Conservation (phyloP, 176 grass and related monocot genomes). For the Ampelocalamus luodianensis region DNA sequence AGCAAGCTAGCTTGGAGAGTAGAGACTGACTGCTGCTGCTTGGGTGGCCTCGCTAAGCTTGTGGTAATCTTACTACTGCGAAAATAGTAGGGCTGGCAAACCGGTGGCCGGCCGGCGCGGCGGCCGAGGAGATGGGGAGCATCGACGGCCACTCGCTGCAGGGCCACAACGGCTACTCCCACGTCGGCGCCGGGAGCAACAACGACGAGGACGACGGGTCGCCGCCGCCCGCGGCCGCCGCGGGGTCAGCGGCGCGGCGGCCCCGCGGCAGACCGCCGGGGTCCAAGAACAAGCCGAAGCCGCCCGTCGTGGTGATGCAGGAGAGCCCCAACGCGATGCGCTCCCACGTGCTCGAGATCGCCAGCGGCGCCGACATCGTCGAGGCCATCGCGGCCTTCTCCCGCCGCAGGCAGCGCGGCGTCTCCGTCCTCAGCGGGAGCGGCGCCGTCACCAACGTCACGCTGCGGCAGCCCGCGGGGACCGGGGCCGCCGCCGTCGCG, state of each 20-base stretch:
- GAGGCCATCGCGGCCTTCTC: constrained; percentile 80
- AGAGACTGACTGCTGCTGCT: neutral
- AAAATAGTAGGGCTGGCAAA: constrained; percentile 82
- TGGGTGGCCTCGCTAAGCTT: neutral
- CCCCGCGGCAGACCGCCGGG: constrained; percentile 84
- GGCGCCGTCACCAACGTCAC: constrained; percentile 79
- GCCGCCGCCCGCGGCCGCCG: constrained; percentile 25
- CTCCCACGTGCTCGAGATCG: constrained; percentile 91
- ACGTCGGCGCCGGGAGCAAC: constrained; percentile 39
- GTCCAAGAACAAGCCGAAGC: constrained; percentile 95
- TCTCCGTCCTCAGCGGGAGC: constrained; percentile 82
- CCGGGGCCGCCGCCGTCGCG: constrained; percentile 48
- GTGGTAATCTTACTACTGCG: constrained; percentile 6
- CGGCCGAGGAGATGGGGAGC: constrained; percentile 67
- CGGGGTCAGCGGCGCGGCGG: constrained; percentile 42
- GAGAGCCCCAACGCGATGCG: constrained; percentile 91
- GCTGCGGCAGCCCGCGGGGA: constrained; percentile 68
- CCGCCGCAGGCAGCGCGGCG: constrained; percentile 73
- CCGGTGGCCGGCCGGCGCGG: constrained; percentile 71
- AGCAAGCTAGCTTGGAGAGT: neutral
- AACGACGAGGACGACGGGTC: constrained; percentile 62
- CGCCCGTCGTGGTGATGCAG: constrained; percentile 75
- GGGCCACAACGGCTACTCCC: constrained; percentile 42
- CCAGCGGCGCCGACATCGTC: constrained; percentile 86
- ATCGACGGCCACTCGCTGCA: constrained; percentile 59